These are phyloP conservation scores for Penicillium coffeae DNA, from an alignment of 495 filamentous ascomycete species.

Conservation along the genomic window DNA sequence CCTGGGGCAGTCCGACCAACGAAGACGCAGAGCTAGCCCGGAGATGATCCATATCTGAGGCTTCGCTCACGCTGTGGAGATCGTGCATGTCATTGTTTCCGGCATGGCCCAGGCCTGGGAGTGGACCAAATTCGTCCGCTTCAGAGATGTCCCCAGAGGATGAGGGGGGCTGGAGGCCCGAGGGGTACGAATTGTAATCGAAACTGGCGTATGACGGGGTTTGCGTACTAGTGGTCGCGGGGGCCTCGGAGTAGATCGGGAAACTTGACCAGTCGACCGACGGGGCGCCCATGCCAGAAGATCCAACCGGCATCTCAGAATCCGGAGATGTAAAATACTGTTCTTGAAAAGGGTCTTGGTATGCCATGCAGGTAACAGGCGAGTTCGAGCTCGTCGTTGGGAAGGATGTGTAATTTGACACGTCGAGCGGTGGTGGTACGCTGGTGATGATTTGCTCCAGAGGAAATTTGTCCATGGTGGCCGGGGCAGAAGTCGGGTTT, in stretches of 20 bases:
- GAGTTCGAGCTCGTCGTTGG: slow-evolving; percentile 32
- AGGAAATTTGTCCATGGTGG: slow-evolving; percentile 32
- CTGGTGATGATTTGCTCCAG: slow-evolving; percentile 38
- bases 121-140: slow-evolving; percentile 58
- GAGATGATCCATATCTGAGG: slow-evolving; percentile 52
- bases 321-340: slow-evolving; percentile 50
- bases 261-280: slow-evolving; percentile 74
- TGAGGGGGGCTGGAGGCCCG: slow-evolving; percentile 53
- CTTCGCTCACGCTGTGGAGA: slow-evolving; percentile 50
- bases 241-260: slow-evolving; percentile 56
- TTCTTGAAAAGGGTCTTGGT: slow-evolving; percentile 43
- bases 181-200: slow-evolving; percentile 54
- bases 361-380: slow-evolving; percentile 39
- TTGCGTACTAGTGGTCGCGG: slow-evolving; percentile 66
- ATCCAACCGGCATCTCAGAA: slow-evolving; percentile 61
- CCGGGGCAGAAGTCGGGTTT: slow-evolving; percentile 22
- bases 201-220: slow-evolving; percentile 66
- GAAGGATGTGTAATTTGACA: slow-evolving; percentile 35
- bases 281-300: slow-evolving; percentile 58
- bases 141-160: slow-evolving; percentile 76
- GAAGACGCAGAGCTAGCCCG: slow-evolving; percentile 51
- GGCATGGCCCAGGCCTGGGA: slow-evolving; percentile 30
- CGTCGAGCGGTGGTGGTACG: slow-evolving; percentile 35
- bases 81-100: slow-evolving; percentile 38
- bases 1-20: slow-evolving; percentile 49